Evolutionary conservation across 371 early-diverging fungal genomes (phyloP).

Genomic region (Mucor irregularis): DNA sequence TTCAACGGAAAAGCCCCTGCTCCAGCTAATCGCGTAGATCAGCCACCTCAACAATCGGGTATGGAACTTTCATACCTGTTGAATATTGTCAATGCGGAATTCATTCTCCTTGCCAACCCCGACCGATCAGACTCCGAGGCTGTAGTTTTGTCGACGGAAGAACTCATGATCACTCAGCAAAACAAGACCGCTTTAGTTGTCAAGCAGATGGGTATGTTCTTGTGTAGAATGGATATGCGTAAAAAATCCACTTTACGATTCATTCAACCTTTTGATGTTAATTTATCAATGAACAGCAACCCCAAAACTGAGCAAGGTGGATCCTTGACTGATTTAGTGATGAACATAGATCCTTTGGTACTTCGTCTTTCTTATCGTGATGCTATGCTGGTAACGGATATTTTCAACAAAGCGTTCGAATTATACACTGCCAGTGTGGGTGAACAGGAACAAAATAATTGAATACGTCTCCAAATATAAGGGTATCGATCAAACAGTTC

Average conservation of each 20-base stretch:
- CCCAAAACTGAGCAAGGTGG: slow-evolving; percentile 17
- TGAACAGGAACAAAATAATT: background rate
- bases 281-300: slow-evolving; percentile 71
- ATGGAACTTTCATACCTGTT: slow-evolving; percentile 65
- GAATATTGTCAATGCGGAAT: slow-evolving; percentile 82
- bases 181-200: slow-evolving; percentile 71
- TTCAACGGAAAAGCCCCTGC: slow-evolving; percentile 20
- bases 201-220: slow-evolving; percentile 85
- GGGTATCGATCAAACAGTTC: slow-evolving; percentile 81
- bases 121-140: slow-evolving; percentile 43
- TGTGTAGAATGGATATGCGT: slow-evolving; percentile 88
- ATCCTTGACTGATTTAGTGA: slow-evolving; percentile 32
- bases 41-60: slow-evolving; percentile 14
- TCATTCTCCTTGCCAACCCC: slow-evolving; percentile 64
- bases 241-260: slow-evolving; percentile 80
- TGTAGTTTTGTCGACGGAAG: slow-evolving; percentile 79
- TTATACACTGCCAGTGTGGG: slow-evolving; percentile 36
- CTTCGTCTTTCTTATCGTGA: slow-evolving; percentile 84
- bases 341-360: slow-evolving; percentile 71
- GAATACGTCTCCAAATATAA: slow-evolving; percentile 74
- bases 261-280: slow-evolving; percentile 87
- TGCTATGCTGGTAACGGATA: slow-evolving; percentile 78
- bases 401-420: slow-evolving; percentile 77
- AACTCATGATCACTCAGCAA: slow-evolving; percentile 80
- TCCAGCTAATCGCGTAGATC: background rate